Percentiles rank a stretch among this genome's conserved stretches.
These are phyloP conservation scores for Podaxis pistillaris DNA, from an alignment of 768 basidiomycete genomes.

Conservation along the genomic window DNA sequence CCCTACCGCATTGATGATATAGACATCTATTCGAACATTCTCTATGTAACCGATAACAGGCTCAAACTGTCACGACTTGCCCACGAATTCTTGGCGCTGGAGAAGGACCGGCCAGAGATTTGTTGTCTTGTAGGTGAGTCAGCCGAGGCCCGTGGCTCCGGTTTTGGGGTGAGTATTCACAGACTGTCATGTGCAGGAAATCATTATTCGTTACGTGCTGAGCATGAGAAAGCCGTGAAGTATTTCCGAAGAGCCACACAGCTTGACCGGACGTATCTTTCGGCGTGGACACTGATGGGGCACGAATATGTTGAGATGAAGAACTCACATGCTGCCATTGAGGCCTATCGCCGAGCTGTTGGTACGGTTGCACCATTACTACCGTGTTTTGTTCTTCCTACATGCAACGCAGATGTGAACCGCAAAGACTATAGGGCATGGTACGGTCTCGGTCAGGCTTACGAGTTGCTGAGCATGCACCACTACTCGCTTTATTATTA, in stretches of 20 bases:
- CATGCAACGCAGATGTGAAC: constrained; percentile 69
- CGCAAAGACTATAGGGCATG: constrained; percentile 97
- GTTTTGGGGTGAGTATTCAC: background rate
- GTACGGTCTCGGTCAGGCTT: constrained; percentile 98
- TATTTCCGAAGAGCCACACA: constrained; percentile 96
- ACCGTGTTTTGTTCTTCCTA: background rate
- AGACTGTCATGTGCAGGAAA: constrained; percentile 62
- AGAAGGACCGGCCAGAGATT: constrained; percentile 93
- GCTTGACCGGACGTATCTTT: constrained; percentile 90
- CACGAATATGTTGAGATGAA: constrained; percentile 99
- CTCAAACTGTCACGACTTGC: constrained; percentile 89
- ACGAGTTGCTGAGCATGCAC: constrained; percentile 95
- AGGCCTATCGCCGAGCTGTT: constrained; percentile 93
- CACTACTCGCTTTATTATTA: constrained; percentile 96
- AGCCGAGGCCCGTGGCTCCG: background rate
- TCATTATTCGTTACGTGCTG: constrained; percentile 89
- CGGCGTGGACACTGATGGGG: constrained; percentile 99
- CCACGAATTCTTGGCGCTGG: constrained; percentile 84
- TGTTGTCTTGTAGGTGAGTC: constrained; percentile 90
- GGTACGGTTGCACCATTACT: constrained; percentile 49
- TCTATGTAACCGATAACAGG: constrained; percentile 91
- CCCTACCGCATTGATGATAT: constrained; percentile 93
- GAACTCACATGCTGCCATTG: constrained; percentile 98
- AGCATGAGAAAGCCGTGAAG: constrained; percentile 94
- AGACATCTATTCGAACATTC: constrained; percentile 94